phyloP scores from a whole-genome alignment of 2,329 filamentous ascomycete species.

The Alternaria viburni region DNA sequence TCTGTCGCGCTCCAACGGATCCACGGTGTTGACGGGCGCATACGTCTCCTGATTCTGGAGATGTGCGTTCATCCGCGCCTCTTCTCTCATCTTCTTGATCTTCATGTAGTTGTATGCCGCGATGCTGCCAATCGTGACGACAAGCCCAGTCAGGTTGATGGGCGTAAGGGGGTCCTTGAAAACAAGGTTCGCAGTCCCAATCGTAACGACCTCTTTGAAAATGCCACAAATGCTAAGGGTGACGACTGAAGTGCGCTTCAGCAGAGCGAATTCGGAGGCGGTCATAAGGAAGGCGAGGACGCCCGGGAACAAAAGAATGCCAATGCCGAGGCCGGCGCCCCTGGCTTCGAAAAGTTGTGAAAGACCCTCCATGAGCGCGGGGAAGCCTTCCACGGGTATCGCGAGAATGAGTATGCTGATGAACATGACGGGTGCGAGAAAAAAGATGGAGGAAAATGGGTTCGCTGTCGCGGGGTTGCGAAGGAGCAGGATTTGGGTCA shows the following conservation, averaged over 20 bases:
- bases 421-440: constrained; percentile 98
- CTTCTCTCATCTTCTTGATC: constrained; percentile 82
- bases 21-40: constrained; percentile 41
- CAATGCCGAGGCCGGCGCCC: constrained; percentile 69
- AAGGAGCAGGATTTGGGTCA: constrained; percentile 95
- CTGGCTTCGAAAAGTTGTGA: constrained; percentile 68
- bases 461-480: constrained; percentile 95
- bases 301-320: constrained; percentile 87
- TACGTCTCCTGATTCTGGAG: constrained; percentile 48
- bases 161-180: constrained; percentile 88
- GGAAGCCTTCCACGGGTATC: constrained; percentile 82
- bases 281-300: constrained; percentile 96
- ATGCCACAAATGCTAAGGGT: constrained; percentile 96
- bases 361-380: constrained; percentile 70
- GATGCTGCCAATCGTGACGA: constrained; percentile 90
- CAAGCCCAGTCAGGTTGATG: constrained; percentile 83
- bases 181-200: constrained; percentile 82
- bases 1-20: constrained; percentile 35
- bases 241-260: constrained; percentile 94
- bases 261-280: constrained; percentile 89
- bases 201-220: constrained; percentile 98
- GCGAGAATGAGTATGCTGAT: constrained; percentile 78
- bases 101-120: constrained; percentile 94
- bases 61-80: constrained; percentile 64
- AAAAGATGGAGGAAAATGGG: constrained; percentile 96